Base-by-base conservation (phyloP, 352 stramenopile species). In the Paralagenidium karlingii region DNA sequence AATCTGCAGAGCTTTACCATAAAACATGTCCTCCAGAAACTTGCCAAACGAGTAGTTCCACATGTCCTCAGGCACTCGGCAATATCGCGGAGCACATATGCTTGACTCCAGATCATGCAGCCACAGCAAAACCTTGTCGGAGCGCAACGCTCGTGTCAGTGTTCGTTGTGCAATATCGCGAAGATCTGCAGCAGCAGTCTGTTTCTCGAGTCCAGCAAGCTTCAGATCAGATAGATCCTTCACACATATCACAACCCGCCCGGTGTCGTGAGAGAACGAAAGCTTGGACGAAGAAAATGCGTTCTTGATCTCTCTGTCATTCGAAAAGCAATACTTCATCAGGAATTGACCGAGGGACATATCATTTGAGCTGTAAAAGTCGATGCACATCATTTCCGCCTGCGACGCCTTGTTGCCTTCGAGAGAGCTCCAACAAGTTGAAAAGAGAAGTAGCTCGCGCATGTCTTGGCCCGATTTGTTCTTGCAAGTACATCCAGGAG, bases 11-110 rank as follows among this genome's bases (percentile, higher is more conserved):
- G 74, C 60, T 40, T 85, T 84, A 38, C 75, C 68, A 49, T 92
- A 92, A 16, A 92, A 67, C 55, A 88, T 61, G 31, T 82, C 74
- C 51, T 92, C 79, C 6, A 92, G 38, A 41, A 88, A 88, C 47
- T 90, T 92, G 2, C 79, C 79, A 50, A 92, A 92, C 12, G 76
- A 90, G 40, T 86, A 90, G 38, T 88, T 85, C 61, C 73, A 81
- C 12, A 85, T 51, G 27, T 92, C 76, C 8, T 50, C 54, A 3
- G 76, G 66, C 24, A 88, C 58, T 1, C 59, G 50, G 8, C 60
- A 69, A 40, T 78, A 92, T 15, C 70, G 57, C 5, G 52, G 73
- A 12, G 66, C 74, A 10, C 85, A 39, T 24, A 31, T 18, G 19
- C 40, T 54, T 31, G 34, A 50, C n/a, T 57, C 51, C 4, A 77